phyloP scores from a whole-genome alignment of 306 rosid genomes.

The Casuarina equisetifolia region DNA sequence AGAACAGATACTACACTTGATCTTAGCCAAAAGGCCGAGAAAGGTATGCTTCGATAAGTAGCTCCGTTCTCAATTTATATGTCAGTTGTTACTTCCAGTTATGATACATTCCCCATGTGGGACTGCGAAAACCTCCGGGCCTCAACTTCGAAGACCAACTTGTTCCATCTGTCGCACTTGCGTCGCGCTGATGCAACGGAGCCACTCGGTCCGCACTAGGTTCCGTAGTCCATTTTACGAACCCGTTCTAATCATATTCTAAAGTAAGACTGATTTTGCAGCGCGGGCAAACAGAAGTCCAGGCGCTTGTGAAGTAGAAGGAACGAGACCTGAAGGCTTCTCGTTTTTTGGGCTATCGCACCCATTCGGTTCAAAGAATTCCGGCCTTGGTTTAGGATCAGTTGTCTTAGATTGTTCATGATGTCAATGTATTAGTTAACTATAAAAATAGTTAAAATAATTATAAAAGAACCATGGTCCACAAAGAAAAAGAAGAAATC shows the following conservation, averaged over 20 bases:
- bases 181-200: neutral
- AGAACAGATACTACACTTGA: constrained; percentile 6
- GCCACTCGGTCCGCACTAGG: neutral
- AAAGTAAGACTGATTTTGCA: too few species aligned
- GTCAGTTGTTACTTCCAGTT: neutral
- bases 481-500: too few species aligned
- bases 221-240: too few species aligned
- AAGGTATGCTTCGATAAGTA: rapidly evolving
- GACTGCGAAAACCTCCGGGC: neutral
- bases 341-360: neutral
- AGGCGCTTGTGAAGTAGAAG: too few species aligned
- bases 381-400: too few species aligned
- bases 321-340: neutral
- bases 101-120: neutral
- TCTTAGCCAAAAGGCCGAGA: constrained; percentile 12
- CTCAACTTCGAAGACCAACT: neutral
- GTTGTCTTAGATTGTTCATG: too few species aligned
- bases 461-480: too few species aligned
- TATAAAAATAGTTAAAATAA: too few species aligned
- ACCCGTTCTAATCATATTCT: too few species aligned
- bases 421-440: too few species aligned
- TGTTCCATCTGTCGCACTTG: too few species aligned
- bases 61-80: neutral
- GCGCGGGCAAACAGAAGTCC: too few species aligned
- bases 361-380: neutral